Evolutionary conservation across 305 asterid species (phyloP), one percentile per base, ranked within the genome.

Genomic region (Fraxinus nigra): DNA sequence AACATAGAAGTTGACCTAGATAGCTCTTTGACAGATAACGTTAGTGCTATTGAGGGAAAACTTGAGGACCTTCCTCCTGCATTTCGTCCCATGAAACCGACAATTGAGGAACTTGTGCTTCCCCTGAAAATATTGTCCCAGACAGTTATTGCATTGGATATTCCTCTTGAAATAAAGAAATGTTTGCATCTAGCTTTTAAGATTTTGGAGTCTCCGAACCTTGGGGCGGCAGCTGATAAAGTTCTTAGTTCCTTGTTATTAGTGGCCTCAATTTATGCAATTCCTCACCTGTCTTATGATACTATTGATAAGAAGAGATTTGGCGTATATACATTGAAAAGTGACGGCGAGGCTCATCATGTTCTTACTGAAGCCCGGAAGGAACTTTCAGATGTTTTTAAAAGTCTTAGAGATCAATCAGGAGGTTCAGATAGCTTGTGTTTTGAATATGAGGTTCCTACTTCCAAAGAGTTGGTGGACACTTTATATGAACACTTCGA

Each of bases 1-100:
- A 96, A 91, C 90, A 94, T 94, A 82, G 97, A 92, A 87, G 99
- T 93, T 78, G 99, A 94, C 87, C 82, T 96, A 72, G 97, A 96
- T 85, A 86, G 88, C 88, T 92, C 98, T 76, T 83, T 94, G 92
- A 90, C 97, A 28, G 93, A 91, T 83, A 91, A 94, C 38, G 95
- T 89, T 80, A 86, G 88, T 84, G 88, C 88, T 80, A 88, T 92
- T 82, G 97, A 96, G 82, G 99, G 99, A 85, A 91, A 94, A 87
- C 92, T 92, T 37, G 97, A 93, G 84, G 98, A 96, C 86, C 93
- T 96, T 40, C 99, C 99, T 37, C 91, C 94, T 85, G 98, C 98
- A 59, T 90, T 96, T 80, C 93, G 87, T 84, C 90, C 95, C 81
- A 88, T 84, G 80, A 92, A 80, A 84, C 85, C 86, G 37, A 86